Evolutionary conservation across 805 yeast genomes (phyloP), one percentile per base, ranked within the genome.

Genomic region (Metschnikowia dekortorum): DNA sequence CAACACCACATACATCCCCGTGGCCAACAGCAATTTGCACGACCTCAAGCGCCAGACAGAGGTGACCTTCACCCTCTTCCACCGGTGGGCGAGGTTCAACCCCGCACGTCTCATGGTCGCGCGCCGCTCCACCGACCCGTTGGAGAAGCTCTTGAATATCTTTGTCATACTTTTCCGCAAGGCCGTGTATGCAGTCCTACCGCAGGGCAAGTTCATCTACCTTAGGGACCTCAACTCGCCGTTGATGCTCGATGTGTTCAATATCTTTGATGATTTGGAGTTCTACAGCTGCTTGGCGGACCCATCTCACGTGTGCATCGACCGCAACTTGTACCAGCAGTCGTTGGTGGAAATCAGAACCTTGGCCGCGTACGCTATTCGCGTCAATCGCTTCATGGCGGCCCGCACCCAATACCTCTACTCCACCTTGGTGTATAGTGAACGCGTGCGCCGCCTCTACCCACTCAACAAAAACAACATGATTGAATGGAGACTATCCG

Each of bases 211-310:
- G 50, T 72, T 65, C 51, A 69, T 67, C 56, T 70, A 67, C 48
- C 51, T 72, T 9, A 52, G 75, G 29, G 77, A 72, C 56, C 71
- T 72, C 52, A 75, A 70, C 52, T 60, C 66, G 46, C 75, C 77
- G 2, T 61, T 72, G 47, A 70, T 70, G 70, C 52, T 67, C 39
- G 75, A 72, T 45, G 68, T 71, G 4, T 67, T 63, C 46, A 58
- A 53, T 9, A 49, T 49, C 36, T 53, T 56, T 18, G 52, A 60
- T 22, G 73, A 65, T 45, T 49, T 49, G 8, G 64, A 63, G 18
- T 61, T 69, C 6, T 63, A 55, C 46, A 44, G 39, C 35, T 61
- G 60, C 37, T 53, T 69, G 32, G 64, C 59, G 28, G 41, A 39
- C 16, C 63, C 64, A 3, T 34, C 14, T 6, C 46, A 41, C 8